Evolutionary conservation across 129 eudicot genomes (phyloP).

Genomic region (Flaveria sonorensis): DNA sequence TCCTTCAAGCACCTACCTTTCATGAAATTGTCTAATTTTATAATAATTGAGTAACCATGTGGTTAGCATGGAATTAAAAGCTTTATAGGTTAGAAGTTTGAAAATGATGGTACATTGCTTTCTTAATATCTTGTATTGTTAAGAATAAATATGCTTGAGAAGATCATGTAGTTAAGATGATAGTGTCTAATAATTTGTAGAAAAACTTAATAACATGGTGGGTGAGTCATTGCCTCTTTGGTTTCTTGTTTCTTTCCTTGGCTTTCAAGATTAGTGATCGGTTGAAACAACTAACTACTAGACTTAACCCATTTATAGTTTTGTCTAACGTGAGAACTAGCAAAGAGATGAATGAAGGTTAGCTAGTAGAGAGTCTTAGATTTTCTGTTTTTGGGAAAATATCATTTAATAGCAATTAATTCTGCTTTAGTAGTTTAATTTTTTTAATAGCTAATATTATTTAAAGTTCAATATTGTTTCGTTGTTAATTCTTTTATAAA

Average conservation of each 20-base stretch:
- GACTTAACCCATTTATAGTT: neutral
- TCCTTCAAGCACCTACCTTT: constrained; percentile 18
- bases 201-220: too few species aligned
- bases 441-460: too few species aligned
- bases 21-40: constrained; percentile 10
- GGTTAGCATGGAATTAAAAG: neutral
- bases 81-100: neutral
- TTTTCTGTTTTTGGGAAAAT: too few species aligned
- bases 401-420: too few species aligned
- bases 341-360: too few species aligned
- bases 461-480: too few species aligned
- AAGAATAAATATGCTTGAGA: too few species aligned
- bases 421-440: too few species aligned
- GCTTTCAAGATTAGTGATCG: neutral
- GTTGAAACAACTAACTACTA: neutral
- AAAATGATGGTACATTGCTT: neutral
- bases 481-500: too few species aligned
- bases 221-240: neutral
- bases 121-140: neutral
- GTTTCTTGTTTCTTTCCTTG: neutral
- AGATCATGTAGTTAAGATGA: neutral
- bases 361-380: too few species aligned
- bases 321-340: too few species aligned
- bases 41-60: constrained; percentile 27
- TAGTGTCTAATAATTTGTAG: neutral